phyloP scores from a whole-genome alignment of 768 basidiomycete genomes.

The Leccinum rimulosum region DNA sequence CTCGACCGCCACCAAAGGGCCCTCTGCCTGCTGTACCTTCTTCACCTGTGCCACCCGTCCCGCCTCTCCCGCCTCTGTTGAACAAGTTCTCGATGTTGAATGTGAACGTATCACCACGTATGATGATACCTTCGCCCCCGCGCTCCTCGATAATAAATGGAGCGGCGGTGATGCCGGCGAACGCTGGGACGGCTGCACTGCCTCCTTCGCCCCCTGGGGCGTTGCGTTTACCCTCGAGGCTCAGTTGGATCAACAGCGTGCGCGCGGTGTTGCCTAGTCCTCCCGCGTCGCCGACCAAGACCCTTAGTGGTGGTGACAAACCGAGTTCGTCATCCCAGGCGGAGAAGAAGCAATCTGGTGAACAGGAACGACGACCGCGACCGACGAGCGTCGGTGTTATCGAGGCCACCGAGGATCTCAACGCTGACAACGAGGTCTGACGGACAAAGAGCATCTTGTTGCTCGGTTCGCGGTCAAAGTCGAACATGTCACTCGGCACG shows the following conservation, averaged over 20 bases:
- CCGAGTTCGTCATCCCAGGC: slow-evolving; percentile 7
- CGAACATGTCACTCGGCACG: slow-evolving; percentile 16
- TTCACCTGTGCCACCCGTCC: slow-evolving; percentile 21
- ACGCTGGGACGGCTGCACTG: slow-evolving; percentile 10
- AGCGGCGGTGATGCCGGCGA: not conserved
- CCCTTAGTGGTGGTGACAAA: not conserved
- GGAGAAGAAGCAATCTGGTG: slow-evolving; percentile 6
- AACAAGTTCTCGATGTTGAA: slow-evolving; percentile 16
- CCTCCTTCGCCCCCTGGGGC: slow-evolving; percentile 29
- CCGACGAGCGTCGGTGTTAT: slow-evolving; percentile 31
- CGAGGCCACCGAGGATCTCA: slow-evolving; percentile 26
- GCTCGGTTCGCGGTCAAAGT: slow-evolving; percentile 28
- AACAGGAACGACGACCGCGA: slow-evolving; percentile 13
- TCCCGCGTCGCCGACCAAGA: slow-evolving; percentile 28
- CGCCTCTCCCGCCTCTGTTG: slow-evolving; percentile 25
- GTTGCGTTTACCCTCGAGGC: slow-evolving; percentile 32
- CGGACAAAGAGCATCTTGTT: slow-evolving; percentile 33
- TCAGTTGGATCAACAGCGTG: slow-evolving; percentile 28
- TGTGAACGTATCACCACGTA: not conserved
- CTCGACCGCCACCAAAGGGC: slow-evolving; percentile 28
- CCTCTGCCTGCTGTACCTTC: slow-evolving; percentile 31
- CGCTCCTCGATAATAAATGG: slow-evolving; percentile 6
- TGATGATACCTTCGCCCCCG: slow-evolving; percentile 7
- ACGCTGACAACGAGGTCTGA: slow-evolving; percentile 12
- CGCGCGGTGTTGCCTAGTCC: slow-evolving; percentile 30